A percentile compares a stretch with the other conserved stretches of the same genome.
phyloP scores from a whole-genome alignment of 2,329 filamentous ascomycete genomes.

The Ampelomyces quisqualis region DNA sequence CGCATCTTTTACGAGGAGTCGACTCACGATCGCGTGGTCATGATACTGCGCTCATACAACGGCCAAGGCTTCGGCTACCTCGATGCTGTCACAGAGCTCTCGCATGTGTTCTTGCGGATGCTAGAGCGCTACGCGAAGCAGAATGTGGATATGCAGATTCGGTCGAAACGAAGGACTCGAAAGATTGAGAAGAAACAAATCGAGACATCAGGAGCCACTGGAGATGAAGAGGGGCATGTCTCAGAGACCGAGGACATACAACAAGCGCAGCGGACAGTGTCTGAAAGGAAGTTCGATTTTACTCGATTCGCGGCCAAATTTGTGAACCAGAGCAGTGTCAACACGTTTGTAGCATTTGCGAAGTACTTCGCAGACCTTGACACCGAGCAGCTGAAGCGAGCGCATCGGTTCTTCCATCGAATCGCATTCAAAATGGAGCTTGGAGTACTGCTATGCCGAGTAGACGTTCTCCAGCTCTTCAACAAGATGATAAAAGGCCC shows the following conservation, averaged over 20 bases:
- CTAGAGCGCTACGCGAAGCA: constrained; percentile 92
- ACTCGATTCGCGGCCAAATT: constrained; percentile 78
- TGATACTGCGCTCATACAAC: constrained; percentile 82
- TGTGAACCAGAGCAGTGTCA: constrained; percentile 77
- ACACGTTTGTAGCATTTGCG: constrained; percentile 82
- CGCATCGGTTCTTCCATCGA: constrained; percentile 91
- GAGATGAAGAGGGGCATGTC: constrained; percentile 58
- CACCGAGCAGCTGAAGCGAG: constrained; percentile 79
- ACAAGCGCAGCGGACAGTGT: constrained; percentile 68
- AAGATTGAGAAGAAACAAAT: constrained; percentile 67
- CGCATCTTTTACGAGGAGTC: constrained; percentile 98
- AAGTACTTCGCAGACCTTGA: constrained; percentile 79
- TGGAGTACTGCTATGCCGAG: constrained; percentile 81
- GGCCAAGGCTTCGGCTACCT: constrained; percentile 93
- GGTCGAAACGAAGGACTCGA: constrained; percentile 72
- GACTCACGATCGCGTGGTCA: constrained; percentile 83
- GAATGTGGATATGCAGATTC: constrained; percentile 89
- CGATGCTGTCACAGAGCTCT: constrained; percentile 85
- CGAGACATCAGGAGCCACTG: constrained; percentile 52
- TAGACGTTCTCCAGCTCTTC: constrained; percentile 86
- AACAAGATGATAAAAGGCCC: constrained; percentile 91
- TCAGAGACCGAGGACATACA: constrained; percentile 66
- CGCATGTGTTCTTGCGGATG: constrained; percentile 88
- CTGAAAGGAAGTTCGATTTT: constrained; percentile 94
- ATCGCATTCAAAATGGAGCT: constrained; percentile 94